Percentiles rank a stretch among this genome's conserved stretches.
These are phyloP conservation scores for Didymella lethalis DNA, from an alignment of 2,329 filamentous ascomycete genomes.

Conservation along the genomic window DNA sequence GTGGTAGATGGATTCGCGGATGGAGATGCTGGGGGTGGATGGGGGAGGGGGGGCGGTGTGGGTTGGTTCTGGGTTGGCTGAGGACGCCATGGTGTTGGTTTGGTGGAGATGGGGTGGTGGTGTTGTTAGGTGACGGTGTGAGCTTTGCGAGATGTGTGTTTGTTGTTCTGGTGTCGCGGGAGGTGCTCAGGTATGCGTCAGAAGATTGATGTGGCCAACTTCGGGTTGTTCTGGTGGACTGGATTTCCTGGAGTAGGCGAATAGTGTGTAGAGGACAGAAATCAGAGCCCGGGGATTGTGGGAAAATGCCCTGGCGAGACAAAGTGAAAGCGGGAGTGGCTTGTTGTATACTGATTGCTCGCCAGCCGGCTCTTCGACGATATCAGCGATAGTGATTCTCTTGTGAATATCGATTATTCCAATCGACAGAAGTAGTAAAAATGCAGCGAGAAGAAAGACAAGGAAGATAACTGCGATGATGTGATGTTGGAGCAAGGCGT, in stretches of 20 bases:
- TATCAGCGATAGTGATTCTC: not conserved
- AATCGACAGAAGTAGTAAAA: not conserved
- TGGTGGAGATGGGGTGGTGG: not conserved
- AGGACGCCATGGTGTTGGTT: not conserved
- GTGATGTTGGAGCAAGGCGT: not conserved
- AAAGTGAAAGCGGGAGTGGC: not conserved
- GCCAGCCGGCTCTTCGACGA: not conserved
- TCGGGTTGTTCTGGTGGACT: not conserved
- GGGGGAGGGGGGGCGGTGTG: not conserved
- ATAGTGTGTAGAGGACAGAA: not conserved
- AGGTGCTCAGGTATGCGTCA: not conserved
- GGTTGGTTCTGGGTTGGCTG: not conserved
- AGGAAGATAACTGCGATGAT: not conserved
- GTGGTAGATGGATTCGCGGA: constrained; percentile 68
- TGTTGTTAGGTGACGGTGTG: not conserved
- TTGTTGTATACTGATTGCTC: not conserved
- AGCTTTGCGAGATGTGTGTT: not conserved
- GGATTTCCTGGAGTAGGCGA: not conserved
- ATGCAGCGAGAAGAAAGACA: not conserved
- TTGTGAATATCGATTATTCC: not conserved
- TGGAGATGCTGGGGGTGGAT: constrained; percentile 57
- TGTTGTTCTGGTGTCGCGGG: not conserved
- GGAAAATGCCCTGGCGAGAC: not conserved
- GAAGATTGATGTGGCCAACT: not conserved
- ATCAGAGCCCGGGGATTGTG: not conserved